phyloP scores from a whole-genome alignment of 73 alveolate genomes.

The Breviolum minutum region DNA sequence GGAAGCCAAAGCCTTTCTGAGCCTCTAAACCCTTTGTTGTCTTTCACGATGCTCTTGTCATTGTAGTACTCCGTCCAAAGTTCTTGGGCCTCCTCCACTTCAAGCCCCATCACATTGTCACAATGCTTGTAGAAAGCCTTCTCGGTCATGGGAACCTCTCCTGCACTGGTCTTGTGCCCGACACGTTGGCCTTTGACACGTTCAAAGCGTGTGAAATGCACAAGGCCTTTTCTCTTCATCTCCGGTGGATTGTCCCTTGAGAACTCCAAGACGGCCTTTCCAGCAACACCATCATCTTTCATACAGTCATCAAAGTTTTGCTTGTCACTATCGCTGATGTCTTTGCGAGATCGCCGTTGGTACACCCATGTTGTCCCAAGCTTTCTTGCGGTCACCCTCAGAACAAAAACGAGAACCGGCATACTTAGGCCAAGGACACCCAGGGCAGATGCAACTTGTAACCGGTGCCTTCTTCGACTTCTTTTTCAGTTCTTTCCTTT shows the following conservation, averaged over 20 bases:
- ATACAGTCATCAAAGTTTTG: background rate
- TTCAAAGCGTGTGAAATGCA: background rate
- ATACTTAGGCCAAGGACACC: background rate
- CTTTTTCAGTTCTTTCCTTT: background rate
- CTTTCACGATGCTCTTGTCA: background rate
- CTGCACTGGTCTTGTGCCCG: background rate
- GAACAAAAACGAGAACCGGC: background rate
- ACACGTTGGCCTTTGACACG: background rate
- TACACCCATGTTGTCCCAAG: slow-evolving; percentile 42
- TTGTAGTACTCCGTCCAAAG: background rate
- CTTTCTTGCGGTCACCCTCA: background rate
- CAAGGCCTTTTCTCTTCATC: background rate
- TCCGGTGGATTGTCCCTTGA: slow-evolving; percentile 1
- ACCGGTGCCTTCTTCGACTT: background rate
- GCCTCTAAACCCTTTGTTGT: slow-evolving; percentile 5
- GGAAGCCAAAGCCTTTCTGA: slow-evolving; percentile 7
- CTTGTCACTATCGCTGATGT: background rate
- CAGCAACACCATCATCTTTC: background rate
- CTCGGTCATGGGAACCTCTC: background rate
- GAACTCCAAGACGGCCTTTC: background rate
- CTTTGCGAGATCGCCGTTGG: slow-evolving; percentile 8
- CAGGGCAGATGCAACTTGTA: background rate
- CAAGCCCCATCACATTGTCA: slow-evolving; percentile 11
- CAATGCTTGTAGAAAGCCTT: background rate
- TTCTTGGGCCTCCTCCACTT: background rate